Evolutionary conservation across 1,284 basidiomycete genomes (phyloP).

Genomic region (Trichosporon sp.): DNA sequence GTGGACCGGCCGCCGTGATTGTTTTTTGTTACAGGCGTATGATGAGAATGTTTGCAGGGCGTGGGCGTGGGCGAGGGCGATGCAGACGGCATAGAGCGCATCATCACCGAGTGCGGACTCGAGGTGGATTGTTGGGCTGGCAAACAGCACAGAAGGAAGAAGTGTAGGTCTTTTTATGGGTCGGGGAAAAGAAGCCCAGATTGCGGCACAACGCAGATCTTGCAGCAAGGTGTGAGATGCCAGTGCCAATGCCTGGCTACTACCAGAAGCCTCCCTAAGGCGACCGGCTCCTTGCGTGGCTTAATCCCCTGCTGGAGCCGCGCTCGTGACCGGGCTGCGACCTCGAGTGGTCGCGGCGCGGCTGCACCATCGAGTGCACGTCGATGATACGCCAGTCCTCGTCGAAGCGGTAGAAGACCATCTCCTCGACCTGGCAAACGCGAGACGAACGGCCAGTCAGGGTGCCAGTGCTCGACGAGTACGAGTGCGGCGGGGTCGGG

Average conservation of each 20-base stretch:
- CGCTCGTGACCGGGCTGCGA: background rate
- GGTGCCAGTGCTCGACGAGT: background rate
- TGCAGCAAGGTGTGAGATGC: background rate
- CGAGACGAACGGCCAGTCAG: background rate
- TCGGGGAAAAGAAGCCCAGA: too few species aligned
- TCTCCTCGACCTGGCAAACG: constrained; percentile 4
- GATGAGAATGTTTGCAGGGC: background rate
- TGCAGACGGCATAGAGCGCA: too few species aligned
- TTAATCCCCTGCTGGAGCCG: background rate
- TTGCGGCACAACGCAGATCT: too few species aligned
- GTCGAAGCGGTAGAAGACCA: constrained; percentile 17
- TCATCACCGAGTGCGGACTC: background rate
- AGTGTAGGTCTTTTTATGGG: too few species aligned
- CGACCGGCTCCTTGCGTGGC: background rate
- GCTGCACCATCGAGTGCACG: constrained; percentile 9
- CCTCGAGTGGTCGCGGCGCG: background rate
- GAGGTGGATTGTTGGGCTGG: too few species aligned
- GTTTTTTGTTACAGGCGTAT: too few species aligned
- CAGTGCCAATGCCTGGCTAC: too few species aligned
- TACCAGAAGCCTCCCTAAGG: constrained; percentile 1
- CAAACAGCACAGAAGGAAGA: too few species aligned
- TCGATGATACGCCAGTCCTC: constrained; percentile 13
- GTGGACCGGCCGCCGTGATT: too few species aligned
- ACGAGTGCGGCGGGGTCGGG: background rate
- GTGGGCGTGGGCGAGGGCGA: too few species aligned